Evolutionary conservation across 805 yeast species (phyloP), one percentile per base, ranked within the genome.

Genomic region (Kodamaea neixiangensis): DNA sequence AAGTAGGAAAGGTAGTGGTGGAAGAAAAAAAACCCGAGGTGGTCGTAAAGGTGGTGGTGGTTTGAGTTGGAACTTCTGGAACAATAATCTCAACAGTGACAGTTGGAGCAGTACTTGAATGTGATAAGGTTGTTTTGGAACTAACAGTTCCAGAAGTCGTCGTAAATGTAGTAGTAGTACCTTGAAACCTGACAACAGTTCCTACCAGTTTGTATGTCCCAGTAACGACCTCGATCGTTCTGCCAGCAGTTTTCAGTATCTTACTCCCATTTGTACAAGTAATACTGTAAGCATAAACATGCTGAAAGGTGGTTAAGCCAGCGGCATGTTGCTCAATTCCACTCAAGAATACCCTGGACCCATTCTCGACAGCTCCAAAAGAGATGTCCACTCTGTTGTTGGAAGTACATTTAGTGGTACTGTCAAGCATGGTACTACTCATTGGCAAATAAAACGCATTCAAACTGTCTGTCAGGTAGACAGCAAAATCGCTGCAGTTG

Each of bases 381-480:
- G 25, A 22, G 11, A 49, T 25, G 7, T 43, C 45, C 11, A 52
- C 50, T 1, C 45, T 37, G 11, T 31, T 44, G 19, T 50, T 14
- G 14, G 46, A 40, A 5, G 49, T 22, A 14, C 52, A 51, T 9
- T 18, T 14, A 22, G 35, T 18, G 15, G 46, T 44, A 13, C 46
- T 22, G 10, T 14, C 19, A 5, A 44, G 18, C 5, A 14, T 11
- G 10, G 18, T n/a, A 13, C 42, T 29, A 7, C 48, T 34, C 44
- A 54, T 34, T 19, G 64, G 64, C 29, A 59, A 48, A 18, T 35
- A 48, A 35, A 59, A 60, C 17, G 49, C 53, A 33, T 60, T 60
- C 15, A 60, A 49, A 10, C 44, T 35, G 35, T 51, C 46, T 1
- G 60, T 48, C 2, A 44, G 47, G 9, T 37, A 46, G 4, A 55